Percentiles rank a stretch among this genome's conserved stretches.
phyloP scores from a whole-genome alignment of 805 yeast genomes.

The Sugiyamaella americana region DNA sequence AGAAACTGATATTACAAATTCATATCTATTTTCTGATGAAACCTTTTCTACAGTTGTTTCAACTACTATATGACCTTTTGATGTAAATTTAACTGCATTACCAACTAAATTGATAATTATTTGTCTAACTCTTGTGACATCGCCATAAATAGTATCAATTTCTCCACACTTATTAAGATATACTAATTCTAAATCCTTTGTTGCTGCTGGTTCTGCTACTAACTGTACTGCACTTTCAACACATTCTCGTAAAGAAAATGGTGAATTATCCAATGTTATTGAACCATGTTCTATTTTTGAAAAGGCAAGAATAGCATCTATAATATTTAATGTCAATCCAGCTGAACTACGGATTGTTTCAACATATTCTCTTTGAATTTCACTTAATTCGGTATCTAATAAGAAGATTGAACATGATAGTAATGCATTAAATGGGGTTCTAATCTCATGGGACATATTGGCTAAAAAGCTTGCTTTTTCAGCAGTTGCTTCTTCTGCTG shows the following conservation, averaged over 20 bases:
- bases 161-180: slow-evolving; percentile 39
- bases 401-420: slow-evolving; percentile 29
- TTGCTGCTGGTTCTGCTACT: slow-evolving; percentile 43
- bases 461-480: slow-evolving; percentile 49
- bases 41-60: slow-evolving; percentile 29
- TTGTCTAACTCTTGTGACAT: slow-evolving; percentile 45
- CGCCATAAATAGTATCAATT: slow-evolving; percentile 40
- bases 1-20: slow-evolving; percentile 37
- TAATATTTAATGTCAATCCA: slow-evolving; percentile 45
- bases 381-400: slow-evolving; percentile 41
- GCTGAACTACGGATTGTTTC: slow-evolving; percentile 48
- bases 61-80: slow-evolving; percentile 39
- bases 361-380: slow-evolving; percentile 44
- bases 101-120: slow-evolving; percentile 48
- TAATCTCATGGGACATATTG: slow-evolving; percentile 53
- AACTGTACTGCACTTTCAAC: slow-evolving; percentile 44
- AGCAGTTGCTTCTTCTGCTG: slow-evolving; percentile 48
- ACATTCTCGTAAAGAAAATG: slow-evolving; percentile 41
- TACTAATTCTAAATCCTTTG: slow-evolving; percentile 41
- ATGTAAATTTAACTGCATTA: slow-evolving; percentile 48
- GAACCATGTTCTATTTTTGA: slow-evolving; percentile 53
- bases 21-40: slow-evolving; percentile 35
- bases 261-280: slow-evolving; percentile 38
- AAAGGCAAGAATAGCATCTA: slow-evolving; percentile 50
- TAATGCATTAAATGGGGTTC: slow-evolving; percentile 51